These are phyloP conservation scores for Teratosphaeria viscida DNA, from an alignment of 2,329 filamentous ascomycete species.

Conservation along the genomic window DNA sequence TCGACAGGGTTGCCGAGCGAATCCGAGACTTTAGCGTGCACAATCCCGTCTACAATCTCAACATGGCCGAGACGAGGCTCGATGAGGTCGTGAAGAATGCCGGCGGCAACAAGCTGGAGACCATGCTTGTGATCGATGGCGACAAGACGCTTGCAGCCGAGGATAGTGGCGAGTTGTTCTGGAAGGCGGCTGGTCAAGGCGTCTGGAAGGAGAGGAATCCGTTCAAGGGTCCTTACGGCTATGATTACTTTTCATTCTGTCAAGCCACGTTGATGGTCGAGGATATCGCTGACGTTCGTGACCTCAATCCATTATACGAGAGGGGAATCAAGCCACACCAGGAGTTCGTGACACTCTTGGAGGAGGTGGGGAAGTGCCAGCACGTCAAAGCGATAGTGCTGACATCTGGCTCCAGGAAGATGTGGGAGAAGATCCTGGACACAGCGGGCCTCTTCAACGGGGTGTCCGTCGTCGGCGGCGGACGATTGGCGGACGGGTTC, in stretches of 20 bases:
- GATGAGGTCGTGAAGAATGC: constrained; percentile 24
- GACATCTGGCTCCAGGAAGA: constrained; percentile 42
- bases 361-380: constrained; percentile 14
- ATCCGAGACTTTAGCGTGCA: constrained; percentile 32
- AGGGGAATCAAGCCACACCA: constrained; percentile 38
- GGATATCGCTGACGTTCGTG: constrained; percentile 27
- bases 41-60: constrained; percentile 31
- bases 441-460: constrained; percentile 29
- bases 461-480: constrained; percentile 45
- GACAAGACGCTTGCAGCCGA: constrained; percentile 45
- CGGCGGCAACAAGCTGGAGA: constrained; percentile 24
- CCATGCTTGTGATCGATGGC: constrained; percentile 46
- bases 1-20: constrained; percentile 15
- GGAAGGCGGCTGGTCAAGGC: constrained; percentile 29
- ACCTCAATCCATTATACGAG: constrained; percentile 38
- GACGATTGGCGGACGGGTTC: constrained; percentile 36
- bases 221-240: constrained; percentile 25
- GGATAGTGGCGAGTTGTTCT: constrained; percentile 45
- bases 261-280: constrained; percentile 46
- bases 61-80: constrained; percentile 21
- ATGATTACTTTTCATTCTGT: constrained; percentile 46
- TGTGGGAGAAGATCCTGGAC: constrained; percentile 48
- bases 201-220: constrained; percentile 15
- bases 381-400: constrained; percentile 42
- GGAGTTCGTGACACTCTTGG: constrained; percentile 40